Evolutionary conservation across 495 filamentous ascomycete species (phyloP).

Genomic region (Penicillium subrubescens): DNA sequence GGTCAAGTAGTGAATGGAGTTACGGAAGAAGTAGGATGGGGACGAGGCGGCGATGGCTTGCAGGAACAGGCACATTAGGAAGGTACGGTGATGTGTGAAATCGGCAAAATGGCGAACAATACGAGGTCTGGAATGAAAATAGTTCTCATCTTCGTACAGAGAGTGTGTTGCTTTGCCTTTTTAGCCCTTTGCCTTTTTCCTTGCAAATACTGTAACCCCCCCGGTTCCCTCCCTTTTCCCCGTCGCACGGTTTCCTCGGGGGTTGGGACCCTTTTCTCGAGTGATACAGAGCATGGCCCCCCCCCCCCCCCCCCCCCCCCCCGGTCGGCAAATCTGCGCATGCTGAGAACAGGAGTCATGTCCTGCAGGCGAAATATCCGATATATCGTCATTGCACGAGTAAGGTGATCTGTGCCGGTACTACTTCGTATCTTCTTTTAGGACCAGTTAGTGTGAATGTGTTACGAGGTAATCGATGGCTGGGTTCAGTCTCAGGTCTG

Average conservation of each 20-base stretch:
- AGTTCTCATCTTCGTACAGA: not conserved
- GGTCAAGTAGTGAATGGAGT: not conserved
- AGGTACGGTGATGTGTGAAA: not conserved
- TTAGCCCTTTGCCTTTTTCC: not conserved
- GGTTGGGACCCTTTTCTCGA: not conserved
- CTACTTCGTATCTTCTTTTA: not conserved
- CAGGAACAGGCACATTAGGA: slow-evolving; percentile 14
- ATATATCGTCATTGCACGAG: slow-evolving; percentile 2
- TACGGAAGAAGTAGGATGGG: slow-evolving; percentile 2
- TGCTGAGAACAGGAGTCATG: not conserved
- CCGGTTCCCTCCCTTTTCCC: slow-evolving; percentile 2
- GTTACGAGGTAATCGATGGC: not conserved
- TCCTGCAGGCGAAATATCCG: not conserved
- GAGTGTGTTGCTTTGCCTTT: not conserved
- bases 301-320: slow-evolving; percentile 1
- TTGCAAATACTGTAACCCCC: not conserved
- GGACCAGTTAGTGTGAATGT: not conserved
- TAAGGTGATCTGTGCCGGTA: not conserved
- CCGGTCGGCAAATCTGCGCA: not conserved
- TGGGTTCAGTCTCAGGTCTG: not conserved
- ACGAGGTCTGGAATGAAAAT: not conserved
- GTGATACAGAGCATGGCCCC: slow-evolving; percentile 27
- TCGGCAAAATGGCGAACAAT: slow-evolving; percentile 1
- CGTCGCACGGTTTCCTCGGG: slow-evolving; percentile 4
- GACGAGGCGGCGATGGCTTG: slow-evolving; percentile 19